Conservation (phyloP, 2,329 filamentous ascomycete species). For the Talaromyces islandicus region DNA sequence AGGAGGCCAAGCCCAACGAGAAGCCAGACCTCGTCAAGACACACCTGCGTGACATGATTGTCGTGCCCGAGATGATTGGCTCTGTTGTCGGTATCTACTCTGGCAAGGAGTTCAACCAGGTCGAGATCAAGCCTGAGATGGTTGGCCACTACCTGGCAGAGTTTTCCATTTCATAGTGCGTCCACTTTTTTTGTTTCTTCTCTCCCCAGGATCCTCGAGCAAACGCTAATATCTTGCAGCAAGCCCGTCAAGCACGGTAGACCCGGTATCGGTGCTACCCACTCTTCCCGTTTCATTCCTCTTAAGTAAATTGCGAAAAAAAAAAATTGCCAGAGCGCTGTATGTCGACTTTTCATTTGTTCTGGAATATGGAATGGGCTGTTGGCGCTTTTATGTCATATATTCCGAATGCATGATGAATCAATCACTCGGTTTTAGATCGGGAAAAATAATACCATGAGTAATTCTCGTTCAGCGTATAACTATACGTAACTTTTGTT, state of each 20-base stretch:
- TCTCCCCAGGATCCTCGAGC: background rate
- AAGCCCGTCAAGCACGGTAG: constrained; percentile 99
- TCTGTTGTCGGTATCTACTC: constrained; percentile 99
- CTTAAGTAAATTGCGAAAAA: constrained; percentile 70
- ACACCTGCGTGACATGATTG: constrained; percentile 99
- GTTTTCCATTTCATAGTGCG: constrained; percentile 99
- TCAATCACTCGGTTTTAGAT: constrained; percentile 11
- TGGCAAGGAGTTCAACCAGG: constrained; percentile 99
- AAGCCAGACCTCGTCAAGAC: constrained; percentile 99
- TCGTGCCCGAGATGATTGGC: constrained; percentile 99
- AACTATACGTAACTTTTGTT: too few species aligned
- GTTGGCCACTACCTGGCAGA: constrained; percentile 98
- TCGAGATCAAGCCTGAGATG: constrained; percentile 99
- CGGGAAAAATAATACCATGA: constrained; percentile 20
- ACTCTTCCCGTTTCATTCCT: constrained; percentile 99
- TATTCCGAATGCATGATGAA: constrained; percentile 1
- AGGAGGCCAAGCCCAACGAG: constrained; percentile 98
- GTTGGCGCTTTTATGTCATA: constrained; percentile 10
- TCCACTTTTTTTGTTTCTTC: constrained; percentile 26
- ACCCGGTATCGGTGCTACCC: constrained; percentile 99
- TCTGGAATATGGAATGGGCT: constrained; percentile 11
- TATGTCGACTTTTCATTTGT: constrained; percentile 12
- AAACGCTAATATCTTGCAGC: constrained; percentile 58
- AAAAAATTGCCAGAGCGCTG: background rate
- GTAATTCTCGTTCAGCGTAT: constrained; percentile 10